These are phyloP conservation scores for Ramularia endophylla DNA, from an alignment of 2,329 filamentous ascomycete species.

Conservation along the genomic window DNA sequence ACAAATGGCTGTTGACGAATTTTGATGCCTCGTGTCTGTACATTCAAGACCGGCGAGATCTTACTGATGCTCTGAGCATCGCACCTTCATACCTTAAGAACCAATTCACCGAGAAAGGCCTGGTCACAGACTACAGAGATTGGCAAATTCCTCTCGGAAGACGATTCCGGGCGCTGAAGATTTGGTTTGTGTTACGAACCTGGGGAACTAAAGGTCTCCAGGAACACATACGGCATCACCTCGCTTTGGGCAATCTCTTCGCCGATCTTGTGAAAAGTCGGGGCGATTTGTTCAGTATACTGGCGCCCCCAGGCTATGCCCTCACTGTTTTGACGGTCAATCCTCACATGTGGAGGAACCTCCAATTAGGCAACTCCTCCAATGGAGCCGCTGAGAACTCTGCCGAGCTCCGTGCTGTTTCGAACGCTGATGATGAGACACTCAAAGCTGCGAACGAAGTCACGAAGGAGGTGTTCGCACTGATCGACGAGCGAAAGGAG, in stretches of 20 bases:
- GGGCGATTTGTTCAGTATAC: constrained; percentile 66
- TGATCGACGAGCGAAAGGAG: constrained; percentile 65
- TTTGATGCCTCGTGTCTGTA: constrained; percentile 82
- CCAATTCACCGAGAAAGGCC: constrained; percentile 68
- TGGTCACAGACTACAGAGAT: constrained; percentile 92
- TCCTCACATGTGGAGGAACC: constrained; percentile 30
- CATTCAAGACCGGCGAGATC: constrained; percentile 65
- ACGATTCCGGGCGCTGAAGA: constrained; percentile 81
- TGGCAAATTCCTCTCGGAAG: constrained; percentile 94
- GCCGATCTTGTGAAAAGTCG: constrained; percentile 53
- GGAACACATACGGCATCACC: constrained; percentile 63
- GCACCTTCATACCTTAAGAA: constrained; percentile 79
- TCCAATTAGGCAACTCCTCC: constrained; percentile 29
- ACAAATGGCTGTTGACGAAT: constrained; percentile 95
- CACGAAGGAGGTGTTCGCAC: constrained; percentile 70
- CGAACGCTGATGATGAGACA: constrained; percentile 31
- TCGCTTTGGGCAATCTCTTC: constrained; percentile 66
- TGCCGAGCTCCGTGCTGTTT: constrained; percentile 10
- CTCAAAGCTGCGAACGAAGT: constrained; percentile 56
- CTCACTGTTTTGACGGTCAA: constrained; percentile 69
- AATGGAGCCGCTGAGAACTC: constrained; percentile 18
- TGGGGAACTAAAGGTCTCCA: constrained; percentile 75
- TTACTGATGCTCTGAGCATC: constrained; percentile 75
- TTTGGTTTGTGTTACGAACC: constrained; percentile 87
- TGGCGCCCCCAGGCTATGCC: constrained; percentile 69